Percentiles rank a stretch among this genome's conserved stretches.
Evolutionary conservation across 2,329 filamentous ascomycete species (phyloP).

Genomic region (Whalleya microplaca): DNA sequence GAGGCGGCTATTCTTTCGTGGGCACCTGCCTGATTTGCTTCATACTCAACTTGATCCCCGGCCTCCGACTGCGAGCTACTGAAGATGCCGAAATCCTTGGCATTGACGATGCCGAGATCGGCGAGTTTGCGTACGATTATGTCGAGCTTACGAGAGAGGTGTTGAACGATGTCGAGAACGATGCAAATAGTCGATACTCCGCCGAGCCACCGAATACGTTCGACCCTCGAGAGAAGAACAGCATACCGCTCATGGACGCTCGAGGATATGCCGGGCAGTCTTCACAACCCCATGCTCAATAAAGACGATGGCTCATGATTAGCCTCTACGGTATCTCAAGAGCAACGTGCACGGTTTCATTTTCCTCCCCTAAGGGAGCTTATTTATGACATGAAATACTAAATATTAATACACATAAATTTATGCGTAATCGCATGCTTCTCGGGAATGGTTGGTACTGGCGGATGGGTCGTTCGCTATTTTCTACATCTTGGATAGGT

Average conservation of each 20-base stretch:
- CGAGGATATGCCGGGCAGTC: conserved; percentile 45
- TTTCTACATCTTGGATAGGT: neutral
- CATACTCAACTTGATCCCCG: conserved; percentile 77
- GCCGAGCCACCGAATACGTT: conserved; percentile 43
- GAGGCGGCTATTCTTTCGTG: conserved; percentile 77
- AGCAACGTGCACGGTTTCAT: neutral
- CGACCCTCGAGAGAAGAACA: conserved; percentile 53
- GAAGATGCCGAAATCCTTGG: conserved; percentile 83
- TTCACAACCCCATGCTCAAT: conserved; percentile 36
- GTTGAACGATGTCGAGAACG: conserved; percentile 51
- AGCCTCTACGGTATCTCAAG: conserved; percentile 14
- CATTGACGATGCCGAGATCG: conserved; percentile 88
- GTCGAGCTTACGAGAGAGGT: conserved; percentile 69
- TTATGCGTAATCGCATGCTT: neutral
- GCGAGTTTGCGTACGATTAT: conserved; percentile 95
- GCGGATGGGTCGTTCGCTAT: neutral
- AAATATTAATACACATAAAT: neutral
- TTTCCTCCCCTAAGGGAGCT: neutral
- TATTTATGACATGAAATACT: neutral
- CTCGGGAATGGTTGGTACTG: too few species aligned
- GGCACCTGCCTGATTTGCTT: conserved; percentile 80
- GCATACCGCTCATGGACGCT: conserved; percentile 51
- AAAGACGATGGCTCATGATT: neutral
- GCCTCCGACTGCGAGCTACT: conserved; percentile 71
- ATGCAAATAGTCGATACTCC: conserved; percentile 49